These are phyloP conservation scores for Starmerella potacharoeniae DNA, from an alignment of 805 yeast species.

Conservation along the genomic window DNA sequence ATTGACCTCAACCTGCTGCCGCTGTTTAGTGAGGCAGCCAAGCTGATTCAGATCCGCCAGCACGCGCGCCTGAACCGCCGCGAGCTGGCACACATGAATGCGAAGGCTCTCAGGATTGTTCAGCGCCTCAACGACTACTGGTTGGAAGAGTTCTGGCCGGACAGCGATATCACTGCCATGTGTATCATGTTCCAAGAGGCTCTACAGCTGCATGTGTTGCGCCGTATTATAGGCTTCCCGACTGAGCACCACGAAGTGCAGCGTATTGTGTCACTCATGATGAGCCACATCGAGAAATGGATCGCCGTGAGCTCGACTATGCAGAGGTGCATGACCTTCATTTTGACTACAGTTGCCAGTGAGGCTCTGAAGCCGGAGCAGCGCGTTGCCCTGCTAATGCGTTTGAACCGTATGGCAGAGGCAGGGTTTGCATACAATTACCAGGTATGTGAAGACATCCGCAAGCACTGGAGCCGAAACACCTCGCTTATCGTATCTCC, in stretches of 20 bases:
- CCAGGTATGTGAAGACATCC: constrained; percentile 40
- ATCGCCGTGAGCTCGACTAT: constrained; percentile 40
- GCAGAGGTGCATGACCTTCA: constrained; percentile 45
- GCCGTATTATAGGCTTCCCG: constrained; percentile 43
- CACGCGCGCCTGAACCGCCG: constrained; percentile 15
- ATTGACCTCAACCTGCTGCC: constrained; percentile 55
- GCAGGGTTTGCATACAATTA: constrained; percentile 36
- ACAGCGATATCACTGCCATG: constrained; percentile 20
- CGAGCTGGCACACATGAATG: constrained; percentile 14
- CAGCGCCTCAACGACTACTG: constrained; percentile 21
- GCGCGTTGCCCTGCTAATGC: constrained; percentile 31
- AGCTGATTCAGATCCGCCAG: constrained; percentile 25
- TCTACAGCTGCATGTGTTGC: constrained; percentile 45
- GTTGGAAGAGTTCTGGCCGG: constrained; percentile 20
- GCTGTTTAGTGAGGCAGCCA: constrained; percentile 40
- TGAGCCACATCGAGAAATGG: constrained; percentile 29
- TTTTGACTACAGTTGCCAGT: constrained; percentile 48
- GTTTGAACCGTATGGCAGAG: constrained; percentile 35
- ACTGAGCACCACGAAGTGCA: constrained; percentile 39
- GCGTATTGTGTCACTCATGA: constrained; percentile 35
- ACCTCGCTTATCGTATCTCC: constrained; percentile 33
- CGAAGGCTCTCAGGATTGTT: constrained; percentile 15
- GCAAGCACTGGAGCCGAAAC: constrained; percentile 43
- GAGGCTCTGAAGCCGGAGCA: constrained; percentile 36
- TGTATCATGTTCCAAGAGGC: constrained; percentile 41